Evolutionary conservation across 257 asterid genomes (phyloP).

Genomic region (Lithospermum erythrorhizon): DNA sequence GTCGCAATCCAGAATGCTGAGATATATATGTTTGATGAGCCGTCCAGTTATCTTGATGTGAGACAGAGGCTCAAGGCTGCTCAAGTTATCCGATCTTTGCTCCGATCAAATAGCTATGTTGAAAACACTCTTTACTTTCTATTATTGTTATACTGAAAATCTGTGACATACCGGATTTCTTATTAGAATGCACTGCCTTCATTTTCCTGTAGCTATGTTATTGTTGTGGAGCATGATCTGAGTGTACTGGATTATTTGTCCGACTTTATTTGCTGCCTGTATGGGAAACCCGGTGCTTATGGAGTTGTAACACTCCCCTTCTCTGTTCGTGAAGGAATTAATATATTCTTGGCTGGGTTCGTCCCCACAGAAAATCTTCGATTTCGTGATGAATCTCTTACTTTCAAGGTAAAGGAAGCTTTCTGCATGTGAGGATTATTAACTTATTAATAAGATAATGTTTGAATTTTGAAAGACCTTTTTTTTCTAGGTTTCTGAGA

Average conservation of each 20-base stretch:
- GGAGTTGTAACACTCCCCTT: slow-evolving; percentile 96
- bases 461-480: slow-evolving; percentile 3
- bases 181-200: not conserved
- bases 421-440: slow-evolving; percentile 7
- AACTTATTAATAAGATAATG: not conserved
- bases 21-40: slow-evolving; percentile 98
- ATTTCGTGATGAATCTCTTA: slow-evolving; percentile 83
- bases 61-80: slow-evolving; percentile 99
- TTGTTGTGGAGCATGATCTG: slow-evolving; percentile 92
- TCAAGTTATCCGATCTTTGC: slow-evolving; percentile 87
- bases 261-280: slow-evolving; percentile 93
- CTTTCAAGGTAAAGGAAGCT: slow-evolving; percentile 49
- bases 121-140: not conserved
- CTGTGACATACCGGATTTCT: not conserved
- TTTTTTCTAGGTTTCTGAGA: slow-evolving; percentile 70
- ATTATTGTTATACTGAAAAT: not conserved
- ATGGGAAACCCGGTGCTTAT: slow-evolving; percentile 93
- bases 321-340: slow-evolving; percentile 95
- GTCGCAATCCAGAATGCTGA: slow-evolving; percentile 91
- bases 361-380: slow-evolving; percentile 94
- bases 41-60: slow-evolving; percentile 98
- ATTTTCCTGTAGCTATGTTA: slow-evolving; percentile 61
- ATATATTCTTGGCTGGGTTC: slow-evolving; percentile 87
- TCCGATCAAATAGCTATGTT: slow-evolving; percentile 67
- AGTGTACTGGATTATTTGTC: slow-evolving; percentile 92